These are phyloP conservation scores for Ilyonectria mors-panacis DNA, from an alignment of 2,329 filamentous ascomycete species.

Conservation along the genomic window DNA sequence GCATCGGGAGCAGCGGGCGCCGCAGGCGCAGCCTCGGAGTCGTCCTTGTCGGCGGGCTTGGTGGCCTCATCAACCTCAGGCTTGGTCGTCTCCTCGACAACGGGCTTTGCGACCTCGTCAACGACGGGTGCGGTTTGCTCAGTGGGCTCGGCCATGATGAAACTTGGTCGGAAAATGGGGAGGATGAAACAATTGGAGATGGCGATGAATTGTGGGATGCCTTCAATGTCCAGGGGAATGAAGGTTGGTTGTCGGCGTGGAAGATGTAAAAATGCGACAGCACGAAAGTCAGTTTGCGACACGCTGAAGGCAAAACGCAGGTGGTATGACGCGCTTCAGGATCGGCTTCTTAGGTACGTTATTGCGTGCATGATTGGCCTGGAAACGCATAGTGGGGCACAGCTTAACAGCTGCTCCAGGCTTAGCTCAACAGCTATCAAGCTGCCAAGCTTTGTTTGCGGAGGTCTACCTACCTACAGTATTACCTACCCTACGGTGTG, in stretches of 20 bases:
- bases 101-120: constrained; percentile 35
- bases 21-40: constrained; percentile 35
- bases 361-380: constrained; percentile 37
- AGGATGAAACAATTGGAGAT: constrained; percentile 14
- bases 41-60: constrained; percentile 36
- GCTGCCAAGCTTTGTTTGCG: background rate
- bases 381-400: constrained; percentile 10
- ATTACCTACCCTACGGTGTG: background rate
- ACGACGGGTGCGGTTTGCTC: constrained; percentile 47
- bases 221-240: background rate
- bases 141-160: constrained; percentile 49
- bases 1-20: constrained; percentile 30
- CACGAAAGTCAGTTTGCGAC: constrained; percentile 42
- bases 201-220: background rate
- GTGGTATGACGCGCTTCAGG: constrained; percentile 41
- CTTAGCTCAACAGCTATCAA: constrained; percentile 1
- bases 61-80: constrained; percentile 29
- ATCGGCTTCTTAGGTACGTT: constrained; percentile 12
- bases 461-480: background rate
- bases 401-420: constrained; percentile 4
- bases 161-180: constrained; percentile 1
- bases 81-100: constrained; percentile 35
- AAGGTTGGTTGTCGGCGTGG: constrained; percentile 9
- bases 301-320: constrained; percentile 34
- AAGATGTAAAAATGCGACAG: constrained; percentile 19